Base-by-base conservation (phyloP, 306 rosid species). In the Dalbergia cochinchinensis region DNA sequence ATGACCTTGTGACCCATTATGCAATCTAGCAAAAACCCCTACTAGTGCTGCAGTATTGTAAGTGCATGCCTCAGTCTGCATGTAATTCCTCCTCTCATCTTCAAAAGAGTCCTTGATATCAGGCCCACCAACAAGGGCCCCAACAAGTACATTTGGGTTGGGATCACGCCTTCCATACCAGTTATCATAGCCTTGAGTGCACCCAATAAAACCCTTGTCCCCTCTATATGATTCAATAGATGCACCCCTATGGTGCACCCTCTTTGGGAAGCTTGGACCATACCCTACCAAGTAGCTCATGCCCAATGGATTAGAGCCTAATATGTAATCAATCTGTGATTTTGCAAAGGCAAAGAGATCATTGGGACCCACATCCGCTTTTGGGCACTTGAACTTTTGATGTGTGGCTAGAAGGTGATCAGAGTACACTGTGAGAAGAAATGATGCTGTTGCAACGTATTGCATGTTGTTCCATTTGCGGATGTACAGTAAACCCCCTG, bases 401-500 rank as follows among this genome's bases (percentile, higher is more conserved):
- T 80, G 55, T 3, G 86, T 13, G 66, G 88, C 65, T 71, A 10
- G 73, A 11, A 93, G 90, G 20, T 85, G 76, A 71, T 91, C 97
- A 2, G 97, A 87, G 83, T 87, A 93, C 0, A 88, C 13, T 0
- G 94, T 83, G 57, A 90, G 90, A 5, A 93, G 90, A 77, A 91
- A 93, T 6, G 97, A 77, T 7, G 98, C 89, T 35, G 78, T 86
- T 42, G 93, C 90, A 0, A 83, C 93, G 48, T 93, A 91, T 5
- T 91, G 98, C 86, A 93, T 87, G 89, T 91, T 93, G 86, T 93
- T 93, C 98, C 98, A 93, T 68, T 86, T 84, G 58, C 98, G 97
- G 77, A 78, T 57, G 68, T 85, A 94, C 37, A 94, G 73, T 83
- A 94, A 78, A 16, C 98, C 98, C 0, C 85, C 98, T 55, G 96